These are phyloP conservation scores for Saturnispora zaruensis DNA, from an alignment of 805 yeast species.

Conservation along the genomic window DNA sequence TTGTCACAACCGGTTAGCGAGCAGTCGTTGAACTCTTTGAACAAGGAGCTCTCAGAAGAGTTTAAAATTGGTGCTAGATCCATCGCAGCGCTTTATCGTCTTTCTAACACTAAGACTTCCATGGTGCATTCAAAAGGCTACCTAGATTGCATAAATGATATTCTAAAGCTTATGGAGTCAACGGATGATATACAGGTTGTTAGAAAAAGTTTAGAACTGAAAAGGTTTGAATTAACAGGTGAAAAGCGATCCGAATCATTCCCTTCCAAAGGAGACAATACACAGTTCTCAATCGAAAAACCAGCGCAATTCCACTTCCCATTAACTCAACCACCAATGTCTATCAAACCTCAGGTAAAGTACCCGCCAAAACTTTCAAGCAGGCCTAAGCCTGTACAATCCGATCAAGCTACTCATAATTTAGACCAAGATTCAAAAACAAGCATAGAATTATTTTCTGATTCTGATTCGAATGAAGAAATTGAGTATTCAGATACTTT, in stretches of 20 bases:
- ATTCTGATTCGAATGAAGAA: not conserved
- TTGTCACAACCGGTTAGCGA: constrained; percentile 41
- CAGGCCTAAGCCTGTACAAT: not conserved
- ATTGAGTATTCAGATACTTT: not conserved
- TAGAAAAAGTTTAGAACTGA: constrained; percentile 29
- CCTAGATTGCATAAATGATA: constrained; percentile 50
- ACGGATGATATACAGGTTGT: constrained; percentile 31
- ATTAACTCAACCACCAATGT: constrained; percentile 15
- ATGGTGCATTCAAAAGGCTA: constrained; percentile 49
- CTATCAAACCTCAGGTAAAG: constrained; percentile 6
- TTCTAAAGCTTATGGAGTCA: constrained; percentile 23
- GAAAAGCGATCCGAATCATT: not conserved
- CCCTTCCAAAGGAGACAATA: constrained; percentile 9
- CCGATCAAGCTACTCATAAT: not conserved
- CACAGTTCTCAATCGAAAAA: constrained; percentile 12
- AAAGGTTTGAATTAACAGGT: constrained; percentile 18
- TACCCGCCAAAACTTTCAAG: not conserved
- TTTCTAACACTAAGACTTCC: constrained; percentile 45
- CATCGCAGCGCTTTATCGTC: constrained; percentile 57
- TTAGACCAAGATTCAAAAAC: not conserved
- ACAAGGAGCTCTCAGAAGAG: constrained; percentile 48
- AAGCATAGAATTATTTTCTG: not conserved
- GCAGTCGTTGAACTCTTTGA: constrained; percentile 39
- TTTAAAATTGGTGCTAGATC: constrained; percentile 66
- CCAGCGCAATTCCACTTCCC: constrained; percentile 25